Evolutionary conservation across 176 grass and related monocot species (phyloP).

Genomic region (Lolium perenne): DNA sequence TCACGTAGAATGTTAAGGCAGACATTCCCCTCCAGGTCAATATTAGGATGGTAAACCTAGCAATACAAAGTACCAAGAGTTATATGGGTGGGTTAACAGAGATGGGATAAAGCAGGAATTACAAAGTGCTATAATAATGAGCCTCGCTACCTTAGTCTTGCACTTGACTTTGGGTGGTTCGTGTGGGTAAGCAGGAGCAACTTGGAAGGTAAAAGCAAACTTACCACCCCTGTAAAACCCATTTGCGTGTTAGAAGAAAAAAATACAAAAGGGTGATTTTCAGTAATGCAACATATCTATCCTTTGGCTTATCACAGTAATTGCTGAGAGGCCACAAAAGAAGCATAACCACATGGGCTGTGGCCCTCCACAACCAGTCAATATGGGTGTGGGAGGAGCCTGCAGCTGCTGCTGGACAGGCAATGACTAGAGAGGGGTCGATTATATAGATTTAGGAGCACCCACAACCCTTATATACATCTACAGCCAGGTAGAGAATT

Average conservation of each 20-base stretch:
- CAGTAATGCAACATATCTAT: background rate
- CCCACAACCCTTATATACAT: background rate
- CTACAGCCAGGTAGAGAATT: background rate
- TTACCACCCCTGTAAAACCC: constrained; percentile 53
- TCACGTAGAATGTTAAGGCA: constrained; percentile 83
- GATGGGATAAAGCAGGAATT: background rate
- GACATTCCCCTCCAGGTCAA: constrained; percentile 80
- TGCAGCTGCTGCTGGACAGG: background rate
- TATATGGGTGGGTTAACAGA: background rate
- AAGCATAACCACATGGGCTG: background rate
- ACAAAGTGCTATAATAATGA: background rate
- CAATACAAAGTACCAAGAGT: constrained; percentile 25
- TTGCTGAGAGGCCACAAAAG: background rate
- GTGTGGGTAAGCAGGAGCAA: constrained; percentile 69
- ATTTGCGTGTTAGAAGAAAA: background rate
- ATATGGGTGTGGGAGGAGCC: background rate
- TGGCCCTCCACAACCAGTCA: background rate
- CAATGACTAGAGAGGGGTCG: background rate
- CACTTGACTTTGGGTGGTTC: constrained; percentile 78
- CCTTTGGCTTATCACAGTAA: background rate
- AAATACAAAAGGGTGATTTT: background rate
- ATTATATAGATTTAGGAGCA: too few relatives aligned
- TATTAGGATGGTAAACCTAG: constrained; percentile 82
- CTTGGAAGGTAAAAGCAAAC: constrained; percentile 77
- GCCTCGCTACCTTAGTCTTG: constrained; percentile 64